These are phyloP conservation scores for Chaetomium sp. DNA, from an alignment of 2,329 filamentous ascomycete species.

Conservation along the genomic window DNA sequence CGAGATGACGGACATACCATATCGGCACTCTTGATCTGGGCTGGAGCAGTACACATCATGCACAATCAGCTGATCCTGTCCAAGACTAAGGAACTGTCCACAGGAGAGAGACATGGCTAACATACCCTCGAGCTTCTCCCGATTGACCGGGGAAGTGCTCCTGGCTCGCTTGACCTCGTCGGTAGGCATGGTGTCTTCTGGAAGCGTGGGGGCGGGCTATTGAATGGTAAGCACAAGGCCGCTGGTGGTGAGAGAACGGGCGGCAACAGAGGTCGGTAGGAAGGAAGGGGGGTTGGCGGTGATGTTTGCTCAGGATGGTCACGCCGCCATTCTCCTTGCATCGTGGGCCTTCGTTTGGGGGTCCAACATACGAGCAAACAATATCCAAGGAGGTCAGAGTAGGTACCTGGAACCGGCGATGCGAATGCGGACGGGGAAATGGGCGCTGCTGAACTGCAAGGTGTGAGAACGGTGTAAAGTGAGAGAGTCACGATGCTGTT, in stretches of 20 bases:
- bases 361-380: constrained; percentile 16
- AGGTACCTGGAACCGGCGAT: neutral
- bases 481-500: neutral
- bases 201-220: neutral
- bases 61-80: constrained; percentile 13
- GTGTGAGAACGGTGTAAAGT: neutral
- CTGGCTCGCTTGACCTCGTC: constrained; percentile 31
- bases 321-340: neutral
- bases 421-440: constrained; percentile 4
- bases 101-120: neutral
- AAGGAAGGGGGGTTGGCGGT: too few species aligned
- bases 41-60: constrained; percentile 41
- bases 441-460: neutral
- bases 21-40: constrained; percentile 95
- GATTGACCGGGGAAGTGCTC: constrained; percentile 42
- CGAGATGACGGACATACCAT: constrained; percentile 61
- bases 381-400: neutral
- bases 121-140: constrained; percentile 72
- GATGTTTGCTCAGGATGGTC: neutral
- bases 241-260: neutral
- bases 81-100: neutral
- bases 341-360: constrained; percentile 2
- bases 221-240: neutral
- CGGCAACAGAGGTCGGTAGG: too few species aligned
- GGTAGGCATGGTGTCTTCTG: constrained; percentile 19